A percentile compares a stretch with the other conserved stretches of the same genome.
These are phyloP conservation scores for Abrus precatorius DNA, from an alignment of 306 rosid genomes.

Conservation along the genomic window DNA sequence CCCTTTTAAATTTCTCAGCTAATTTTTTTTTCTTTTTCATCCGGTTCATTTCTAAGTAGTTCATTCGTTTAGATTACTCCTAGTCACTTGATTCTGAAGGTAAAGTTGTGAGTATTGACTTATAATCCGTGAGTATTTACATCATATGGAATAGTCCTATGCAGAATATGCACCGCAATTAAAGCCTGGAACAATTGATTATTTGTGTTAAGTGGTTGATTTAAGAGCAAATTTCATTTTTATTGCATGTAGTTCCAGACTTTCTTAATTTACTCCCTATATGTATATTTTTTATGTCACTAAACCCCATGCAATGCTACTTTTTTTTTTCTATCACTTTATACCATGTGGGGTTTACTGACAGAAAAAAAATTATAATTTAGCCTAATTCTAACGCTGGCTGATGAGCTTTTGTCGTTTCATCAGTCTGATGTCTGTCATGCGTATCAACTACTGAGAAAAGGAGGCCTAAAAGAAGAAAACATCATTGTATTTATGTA, in stretches of 20 bases:
- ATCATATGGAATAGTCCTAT: background rate
- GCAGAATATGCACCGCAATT: background rate
- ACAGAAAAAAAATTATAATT: no score
- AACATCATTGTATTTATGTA: constrained; percentile 95
- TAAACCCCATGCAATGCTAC: no score
- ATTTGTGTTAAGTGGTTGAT: constrained; percentile 21
- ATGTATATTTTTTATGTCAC: no score
- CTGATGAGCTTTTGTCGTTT: constrained; percentile 4
- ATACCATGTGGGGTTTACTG: no score
- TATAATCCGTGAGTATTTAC: background rate
- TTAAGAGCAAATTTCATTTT: no score
- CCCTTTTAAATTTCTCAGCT: background rate
- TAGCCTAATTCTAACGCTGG: background rate
- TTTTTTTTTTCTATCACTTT: no score
- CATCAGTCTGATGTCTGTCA: constrained; percentile 90
- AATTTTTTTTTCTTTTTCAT: background rate
- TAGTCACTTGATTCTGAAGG: background rate
- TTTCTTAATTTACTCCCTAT: no score
- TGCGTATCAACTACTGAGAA: constrained; percentile 91
- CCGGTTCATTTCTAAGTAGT: background rate
- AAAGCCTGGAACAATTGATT: constrained; percentile 15
- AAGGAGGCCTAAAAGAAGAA: constrained; percentile 91
- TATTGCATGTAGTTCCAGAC: no score
- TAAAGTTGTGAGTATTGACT: background rate
- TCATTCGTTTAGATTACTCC: background rate